These are phyloP conservation scores for Exsudoporus floridanus DNA, from an alignment of 1,284 basidiomycete genomes.

Conservation along the genomic window DNA sequence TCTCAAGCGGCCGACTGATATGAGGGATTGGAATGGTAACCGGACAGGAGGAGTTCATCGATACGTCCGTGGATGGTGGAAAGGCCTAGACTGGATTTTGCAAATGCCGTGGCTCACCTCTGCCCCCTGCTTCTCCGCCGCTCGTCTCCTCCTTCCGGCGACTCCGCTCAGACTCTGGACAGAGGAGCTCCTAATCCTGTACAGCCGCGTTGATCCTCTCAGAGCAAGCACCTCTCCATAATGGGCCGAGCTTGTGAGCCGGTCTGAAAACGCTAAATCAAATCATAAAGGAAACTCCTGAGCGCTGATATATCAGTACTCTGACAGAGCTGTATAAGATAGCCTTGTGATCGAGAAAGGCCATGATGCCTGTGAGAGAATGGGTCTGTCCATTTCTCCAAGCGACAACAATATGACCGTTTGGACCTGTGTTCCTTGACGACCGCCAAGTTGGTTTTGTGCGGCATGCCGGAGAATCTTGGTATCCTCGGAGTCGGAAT, in stretches of 20 bases:
- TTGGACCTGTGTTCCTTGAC: constrained; percentile 1
- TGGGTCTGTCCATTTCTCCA: neutral
- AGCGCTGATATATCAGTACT: neutral
- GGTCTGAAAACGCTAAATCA: neutral
- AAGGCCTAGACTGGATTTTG: too few relatives aligned
- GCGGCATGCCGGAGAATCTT: neutral
- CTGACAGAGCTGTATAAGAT: neutral
- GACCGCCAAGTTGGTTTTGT: neutral
- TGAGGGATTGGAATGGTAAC: neutral
- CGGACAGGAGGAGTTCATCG: neutral
- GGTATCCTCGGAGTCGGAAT: constrained; percentile 27
- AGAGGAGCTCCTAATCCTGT: too few relatives aligned
- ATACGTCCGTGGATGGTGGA: neutral
- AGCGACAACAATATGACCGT: neutral
- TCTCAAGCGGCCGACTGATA: neutral
- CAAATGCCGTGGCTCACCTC: too few relatives aligned
- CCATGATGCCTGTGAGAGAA: neutral
- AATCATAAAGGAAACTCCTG: neutral
- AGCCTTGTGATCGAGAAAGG: neutral
- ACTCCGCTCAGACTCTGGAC: too few relatives aligned
- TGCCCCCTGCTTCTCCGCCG: too few relatives aligned
- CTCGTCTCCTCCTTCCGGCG: too few relatives aligned
- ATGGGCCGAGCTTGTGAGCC: neutral
- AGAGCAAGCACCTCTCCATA: neutral
- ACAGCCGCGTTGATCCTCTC: too few relatives aligned